Base-by-base conservation (phyloP, 495 filamentous ascomycete genomes). In the Aspergillus conjunctus region DNA sequence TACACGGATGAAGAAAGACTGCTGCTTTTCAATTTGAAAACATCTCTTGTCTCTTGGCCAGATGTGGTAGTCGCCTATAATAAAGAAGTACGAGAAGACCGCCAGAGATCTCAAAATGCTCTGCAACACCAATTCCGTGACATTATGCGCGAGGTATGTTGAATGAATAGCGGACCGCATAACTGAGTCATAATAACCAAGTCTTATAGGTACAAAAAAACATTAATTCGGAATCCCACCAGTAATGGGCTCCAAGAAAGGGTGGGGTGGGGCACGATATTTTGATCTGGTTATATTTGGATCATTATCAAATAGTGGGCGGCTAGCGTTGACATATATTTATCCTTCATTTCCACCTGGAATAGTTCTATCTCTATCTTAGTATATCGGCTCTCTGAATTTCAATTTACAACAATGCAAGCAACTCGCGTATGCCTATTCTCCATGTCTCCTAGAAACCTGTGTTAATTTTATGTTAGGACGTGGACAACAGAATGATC, bases 71-170 rank as follows among this genome's bases (percentile, higher is more conserved):
- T 21, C 9, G 48, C 30, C 11, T 62, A 56, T 44, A 62, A 62
- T 41, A n/a, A 41, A 62, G 32, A 50, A 21, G 54, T 62, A 14
- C 30, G 43, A 17, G 33, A 54, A 10, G 51, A 58, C 48, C 46
- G 54, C 46, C 37, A 53, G 14, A 43, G 60, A 58, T 58, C 52
- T 32, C 18, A 17, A 33, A 45, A 34, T 21, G 60, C 54, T 45
- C 48, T 62, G 15, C 22, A 62, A 54, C 58, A 53, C 43, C 57
- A 62, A 44, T 58, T 34, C 45, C 60, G 60, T 20, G 51, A 14
- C 11, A 53, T 53, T 53, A 10, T 14, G 15, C 43, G 15, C 5
- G 43, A 45, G 43, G 8, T 15, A 45, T n/a, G n/a, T n/a, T n/a
- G n/a, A n/a, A n/a, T n/a, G n/a, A n/a, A n/a, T n/a, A n/a, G n/a